Evolutionary conservation across 2,329 filamentous ascomycete species (phyloP).

Genomic region (Trichoderma asperellum): DNA sequence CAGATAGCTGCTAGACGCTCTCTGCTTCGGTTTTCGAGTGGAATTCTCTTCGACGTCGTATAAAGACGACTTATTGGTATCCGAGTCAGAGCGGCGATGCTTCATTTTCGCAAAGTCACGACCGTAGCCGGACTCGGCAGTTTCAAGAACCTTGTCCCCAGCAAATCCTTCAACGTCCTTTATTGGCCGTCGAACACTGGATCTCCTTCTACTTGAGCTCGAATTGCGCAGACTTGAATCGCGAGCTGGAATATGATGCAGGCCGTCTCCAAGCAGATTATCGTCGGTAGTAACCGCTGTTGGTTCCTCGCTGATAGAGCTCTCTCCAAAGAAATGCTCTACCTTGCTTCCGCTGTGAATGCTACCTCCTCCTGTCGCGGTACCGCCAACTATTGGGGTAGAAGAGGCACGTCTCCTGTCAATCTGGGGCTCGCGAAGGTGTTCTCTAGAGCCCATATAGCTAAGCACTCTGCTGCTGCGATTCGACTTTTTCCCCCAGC

Average conservation of each 20-base stretch:
- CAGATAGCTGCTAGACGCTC: conserved; percentile 35
- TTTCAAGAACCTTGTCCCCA: conserved; percentile 50
- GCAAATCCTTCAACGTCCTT: conserved; percentile 48
- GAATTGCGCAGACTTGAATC: conserved; percentile 70
- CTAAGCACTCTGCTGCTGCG: conserved; percentile 63
- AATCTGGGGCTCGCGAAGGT: conserved; percentile 63
- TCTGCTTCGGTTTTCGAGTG: conserved; percentile 31
- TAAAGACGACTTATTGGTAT: conserved; percentile 24
- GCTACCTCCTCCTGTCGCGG: conserved; percentile 41
- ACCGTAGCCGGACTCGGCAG: conserved; percentile 40
- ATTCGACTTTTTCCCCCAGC: conserved; percentile 62
- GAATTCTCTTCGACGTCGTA: conserved; percentile 32
- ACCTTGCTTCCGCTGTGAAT: conserved; percentile 44
- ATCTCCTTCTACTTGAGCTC: conserved; percentile 56
- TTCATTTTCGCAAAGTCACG: conserved; percentile 33
- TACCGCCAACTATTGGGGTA: conserved; percentile 42
- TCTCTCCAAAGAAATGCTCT: conserved; percentile 57
- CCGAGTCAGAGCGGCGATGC: conserved; percentile 29
- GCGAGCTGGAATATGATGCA: conserved; percentile 64
- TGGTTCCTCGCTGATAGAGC: conserved; percentile 60
- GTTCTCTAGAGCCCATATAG: conserved; percentile 76
- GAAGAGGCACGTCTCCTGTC: conserved; percentile 60
- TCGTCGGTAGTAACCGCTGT: conserved; percentile 32
- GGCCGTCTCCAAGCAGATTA: conserved; percentile 41
- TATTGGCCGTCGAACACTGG: conserved; percentile 55